Evolutionary conservation across 495 filamentous ascomycete species (phyloP), one percentile per base, ranked within the genome.

Genomic region (Aspergillus coremiiformis): DNA sequence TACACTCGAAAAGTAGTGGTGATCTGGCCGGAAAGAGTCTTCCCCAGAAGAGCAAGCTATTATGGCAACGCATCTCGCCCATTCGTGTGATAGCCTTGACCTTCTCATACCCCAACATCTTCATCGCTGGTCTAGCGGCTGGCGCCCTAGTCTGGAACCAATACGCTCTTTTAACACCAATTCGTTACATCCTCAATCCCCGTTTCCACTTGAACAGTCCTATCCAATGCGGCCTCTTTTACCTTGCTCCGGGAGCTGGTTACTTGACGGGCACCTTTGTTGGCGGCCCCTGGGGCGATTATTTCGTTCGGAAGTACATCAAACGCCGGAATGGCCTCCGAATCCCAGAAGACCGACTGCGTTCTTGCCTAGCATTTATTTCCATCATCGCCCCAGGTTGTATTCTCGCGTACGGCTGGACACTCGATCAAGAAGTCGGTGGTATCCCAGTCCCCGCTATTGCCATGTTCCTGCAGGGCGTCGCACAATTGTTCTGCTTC

Each of bases 371-470:
- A 1, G 66, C 76, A 0, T 82, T 83, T 54, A 68, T 87, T 57
- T 78, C 78, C 0, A 58, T 80, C 27, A 68, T 80, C 3, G 79
- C 87, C 21, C 84, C 85, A 0, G 75, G 66, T 0, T 85, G 82
- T 59, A 79, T 88, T 57, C 71, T 88, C 14, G 64, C 87, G 9
- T 89, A 88, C 56, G 85, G 85, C 14, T 89, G 86, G 84, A 77
- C 75, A 4, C 73, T 90, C 5, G 82, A 90, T 58, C 80, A 82
- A 59, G 63, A 71, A 30, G 74, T 78, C 5, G 85, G 85, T 20
- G 85, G 83, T 1, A 78, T 90, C 26, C 75, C 82, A 3, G 66
- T 88, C 5, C 83, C 84, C 1, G 81, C 87, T 0, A 69, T 89
- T 12, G 77, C 78, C 48, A 84, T 89, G 74, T 89, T 87, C 58